Conservation (phyloP, 257 asterid genomes). For the Gardenia jasminoides region DNA sequence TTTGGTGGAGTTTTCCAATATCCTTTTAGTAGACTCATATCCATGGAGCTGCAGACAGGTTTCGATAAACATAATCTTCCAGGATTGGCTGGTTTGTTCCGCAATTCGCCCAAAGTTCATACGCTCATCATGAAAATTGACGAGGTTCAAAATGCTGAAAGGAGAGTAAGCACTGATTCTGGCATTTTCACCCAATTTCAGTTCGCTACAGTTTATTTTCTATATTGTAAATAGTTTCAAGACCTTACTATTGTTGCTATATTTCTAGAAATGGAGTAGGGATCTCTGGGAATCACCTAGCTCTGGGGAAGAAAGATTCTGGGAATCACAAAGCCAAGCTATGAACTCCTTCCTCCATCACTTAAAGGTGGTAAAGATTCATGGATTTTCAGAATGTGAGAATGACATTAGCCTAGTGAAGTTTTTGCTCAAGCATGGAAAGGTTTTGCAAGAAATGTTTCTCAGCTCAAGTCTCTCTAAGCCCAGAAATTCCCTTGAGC, state of each 20-base stretch:
- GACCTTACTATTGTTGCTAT: background rate
- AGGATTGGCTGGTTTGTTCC: slow-evolving; percentile 55
- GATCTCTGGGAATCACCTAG: slow-evolving; percentile 54
- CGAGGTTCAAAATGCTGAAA: slow-evolving; percentile 27
- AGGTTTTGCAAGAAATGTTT: slow-evolving; percentile 51
- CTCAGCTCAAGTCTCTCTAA: slow-evolving; percentile 39
- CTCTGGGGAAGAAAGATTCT: slow-evolving; percentile 62
- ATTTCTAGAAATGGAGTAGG: slow-evolving; percentile 57
- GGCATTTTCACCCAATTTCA: background rate
- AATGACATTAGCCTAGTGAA: slow-evolving; percentile 59
- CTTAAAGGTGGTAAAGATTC: slow-evolving; percentile 57
- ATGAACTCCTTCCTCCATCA: slow-evolving; percentile 57
- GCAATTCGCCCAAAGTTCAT: slow-evolving; percentile 48
- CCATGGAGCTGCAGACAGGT: slow-evolving; percentile 55
- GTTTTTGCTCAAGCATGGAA: slow-evolving; percentile 71
- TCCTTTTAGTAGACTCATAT: slow-evolving; percentile 47
- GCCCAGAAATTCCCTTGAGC: slow-evolving; percentile 45
- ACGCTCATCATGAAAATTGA: slow-evolving; percentile 55
- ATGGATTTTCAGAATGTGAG: slow-evolving; percentile 60
- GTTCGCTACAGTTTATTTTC: no score
- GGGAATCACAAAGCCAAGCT: slow-evolving; percentile 69
- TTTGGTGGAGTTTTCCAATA: slow-evolving; percentile 37
- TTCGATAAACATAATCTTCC: slow-evolving; percentile 57
- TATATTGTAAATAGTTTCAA: no score
- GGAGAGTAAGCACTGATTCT: slow-evolving; percentile 44